Base-by-base conservation (phyloP, 768 basidiomycete genomes). In the Boletus barrowsii region DNA sequence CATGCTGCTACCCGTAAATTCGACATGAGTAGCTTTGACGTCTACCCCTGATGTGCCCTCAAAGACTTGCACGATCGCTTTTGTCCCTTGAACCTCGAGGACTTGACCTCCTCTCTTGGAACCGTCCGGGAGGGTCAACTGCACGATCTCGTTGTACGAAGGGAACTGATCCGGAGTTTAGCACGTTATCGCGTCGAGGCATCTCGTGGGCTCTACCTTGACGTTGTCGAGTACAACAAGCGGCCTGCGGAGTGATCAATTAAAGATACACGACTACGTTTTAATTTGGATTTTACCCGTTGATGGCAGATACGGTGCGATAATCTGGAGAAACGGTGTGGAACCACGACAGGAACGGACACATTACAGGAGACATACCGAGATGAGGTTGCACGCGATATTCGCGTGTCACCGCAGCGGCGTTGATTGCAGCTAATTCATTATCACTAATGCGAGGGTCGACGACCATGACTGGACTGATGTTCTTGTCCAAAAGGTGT, bases 41-140 rank as follows among this genome's bases (percentile, higher is more conserved):
- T 99, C 97, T 42, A 98, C 89, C 35, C 97, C 97, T 10, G 94
- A 83, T 3, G 97, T 99, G 48, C 97, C 97, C 72, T 99, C 97
- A 64, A 99, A 99, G 57, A 99, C 96, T 71, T 99, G 97, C 18
- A 99, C 96, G 65, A 99, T 93, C 40, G 97, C 97, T 70, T 98
- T 98, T 80, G 95, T 97, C 51, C 97, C 97, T 68, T 92, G 88
- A 39, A 99, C 94, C 72, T 99, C 97, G 46, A 99, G 84, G 11
- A 98, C 96, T 73, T 98, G 97, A 29, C 97, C 97, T 17, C 94
- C 94, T 62, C 97, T 89, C 68, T 87, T 90, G 29, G 93, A 80
- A 14, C 97, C 97, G 71, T 99, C 96, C 10, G 96, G 94, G 36
- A 99, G 79, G 13, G 95, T 97, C 61, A 98, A 78, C 66, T 90